phyloP scores from a whole-genome alignment of 2,329 filamentous ascomycete genomes.

The Sclerotinia subarctica region DNA sequence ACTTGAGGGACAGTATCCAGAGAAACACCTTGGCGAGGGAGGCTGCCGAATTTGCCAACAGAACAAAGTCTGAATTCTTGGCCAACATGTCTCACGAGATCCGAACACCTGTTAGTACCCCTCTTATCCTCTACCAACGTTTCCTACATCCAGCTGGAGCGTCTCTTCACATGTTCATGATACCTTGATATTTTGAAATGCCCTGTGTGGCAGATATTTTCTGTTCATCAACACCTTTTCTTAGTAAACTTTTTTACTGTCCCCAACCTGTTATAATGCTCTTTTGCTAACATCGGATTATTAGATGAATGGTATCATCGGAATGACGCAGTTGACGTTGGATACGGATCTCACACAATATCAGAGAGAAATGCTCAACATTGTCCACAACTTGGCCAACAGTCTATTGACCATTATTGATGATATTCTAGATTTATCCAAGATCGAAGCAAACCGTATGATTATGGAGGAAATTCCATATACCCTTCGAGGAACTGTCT shows the following conservation, averaged over 20 bases:
- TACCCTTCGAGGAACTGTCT: constrained; percentile 88
- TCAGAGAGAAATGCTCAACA: constrained; percentile 97
- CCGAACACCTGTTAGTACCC: constrained; percentile 72
- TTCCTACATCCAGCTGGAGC: neutral
- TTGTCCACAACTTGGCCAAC: constrained; percentile 94
- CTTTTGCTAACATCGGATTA: neutral
- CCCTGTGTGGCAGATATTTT: neutral
- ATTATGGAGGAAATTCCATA: constrained; percentile 98
- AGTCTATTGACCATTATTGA: constrained; percentile 97
- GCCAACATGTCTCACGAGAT: constrained; percentile 99
- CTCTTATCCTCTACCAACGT: neutral
- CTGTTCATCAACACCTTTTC: neutral
- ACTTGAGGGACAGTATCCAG: constrained; percentile 91
- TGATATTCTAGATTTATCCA: constrained; percentile 69
- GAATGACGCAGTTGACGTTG: constrained; percentile 86
- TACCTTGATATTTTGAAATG: neutral
- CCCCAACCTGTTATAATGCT: neutral
- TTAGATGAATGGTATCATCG: constrained; percentile 33
- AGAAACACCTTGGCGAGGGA: constrained; percentile 94
- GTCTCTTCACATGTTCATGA: neutral
- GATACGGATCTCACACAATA: constrained; percentile 94
- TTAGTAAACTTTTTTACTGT: neutral
- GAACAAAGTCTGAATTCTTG: constrained; percentile 96
- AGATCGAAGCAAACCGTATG: constrained; percentile 95
- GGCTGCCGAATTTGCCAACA: constrained; percentile 92